These are phyloP conservation scores for Eucalyptus curtisii DNA, from an alignment of 345 rosid species.

Conservation along the genomic window DNA sequence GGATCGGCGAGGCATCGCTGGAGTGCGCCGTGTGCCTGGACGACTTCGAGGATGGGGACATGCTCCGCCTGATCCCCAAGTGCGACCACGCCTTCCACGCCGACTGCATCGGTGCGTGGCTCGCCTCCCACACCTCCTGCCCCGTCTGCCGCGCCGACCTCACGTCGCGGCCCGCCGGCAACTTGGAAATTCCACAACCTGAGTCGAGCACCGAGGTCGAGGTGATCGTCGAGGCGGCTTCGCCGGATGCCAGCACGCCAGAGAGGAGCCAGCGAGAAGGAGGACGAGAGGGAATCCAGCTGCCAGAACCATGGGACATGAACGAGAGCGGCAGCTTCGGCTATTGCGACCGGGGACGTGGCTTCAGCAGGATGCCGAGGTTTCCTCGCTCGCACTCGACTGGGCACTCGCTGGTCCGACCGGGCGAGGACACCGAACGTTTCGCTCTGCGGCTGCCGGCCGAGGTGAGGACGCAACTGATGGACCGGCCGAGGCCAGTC, in stretches of 20 bases:
- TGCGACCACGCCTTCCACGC: constrained; percentile 92
- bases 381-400: not conserved
- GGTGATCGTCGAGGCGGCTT: constrained; percentile 26
- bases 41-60: not conserved
- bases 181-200: not conserved
- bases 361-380: not conserved
- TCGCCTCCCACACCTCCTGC: constrained; percentile 68
- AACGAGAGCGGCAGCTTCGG: constrained; percentile 3
- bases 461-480: not conserved
- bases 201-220: not conserved
- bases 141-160: constrained; percentile 91
- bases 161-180: constrained; percentile 17
- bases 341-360: constrained; percentile 35
- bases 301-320: constrained; percentile 46
- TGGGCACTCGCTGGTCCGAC: not conserved
- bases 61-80: constrained; percentile 71
- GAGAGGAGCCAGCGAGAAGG: constrained; percentile 53
- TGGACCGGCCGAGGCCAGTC: not conserved
- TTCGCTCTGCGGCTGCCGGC: not conserved
- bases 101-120: constrained; percentile 88
- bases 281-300: constrained; percentile 53
- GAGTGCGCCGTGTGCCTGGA: not conserved
- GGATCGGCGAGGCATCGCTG: not conserved
- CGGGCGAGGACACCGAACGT: not conserved
- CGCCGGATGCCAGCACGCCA: constrained; percentile 56